Evolutionary conservation across 108 stramenopile species (phyloP).

Genomic region (Pseudonitzschia pungens): DNA sequence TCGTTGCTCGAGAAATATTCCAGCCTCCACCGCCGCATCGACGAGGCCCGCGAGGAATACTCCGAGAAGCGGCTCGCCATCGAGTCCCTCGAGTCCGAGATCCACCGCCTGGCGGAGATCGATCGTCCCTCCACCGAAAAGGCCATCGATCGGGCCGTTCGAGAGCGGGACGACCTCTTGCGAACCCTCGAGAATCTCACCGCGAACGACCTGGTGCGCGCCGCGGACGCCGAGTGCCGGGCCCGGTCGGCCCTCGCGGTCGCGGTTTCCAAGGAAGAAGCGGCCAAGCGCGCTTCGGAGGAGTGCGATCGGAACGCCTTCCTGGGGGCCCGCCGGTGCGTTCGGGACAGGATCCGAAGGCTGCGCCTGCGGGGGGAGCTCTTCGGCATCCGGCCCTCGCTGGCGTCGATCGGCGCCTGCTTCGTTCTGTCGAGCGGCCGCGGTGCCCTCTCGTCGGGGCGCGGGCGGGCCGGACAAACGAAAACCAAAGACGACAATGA

Average conservation of each 20-base stretch:
- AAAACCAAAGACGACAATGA: too few relatives aligned
- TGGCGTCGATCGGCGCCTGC: neutral
- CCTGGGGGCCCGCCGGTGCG: neutral
- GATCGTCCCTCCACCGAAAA: neutral
- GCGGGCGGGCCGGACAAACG: too few relatives aligned
- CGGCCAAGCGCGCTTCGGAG: neutral
- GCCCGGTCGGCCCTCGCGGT: neutral
- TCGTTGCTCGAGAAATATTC: conserved; percentile 19
- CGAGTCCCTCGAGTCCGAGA: conserved; percentile 3
- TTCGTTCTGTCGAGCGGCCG: neutral
- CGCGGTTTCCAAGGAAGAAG: neutral
- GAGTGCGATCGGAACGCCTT: neutral
- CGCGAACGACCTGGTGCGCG: neutral
- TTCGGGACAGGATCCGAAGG: neutral
- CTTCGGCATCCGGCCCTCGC: neutral
- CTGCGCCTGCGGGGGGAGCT: conserved; percentile 3
- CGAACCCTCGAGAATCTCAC: neutral
- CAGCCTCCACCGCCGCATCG: conserved; percentile 11
- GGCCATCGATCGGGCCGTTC: conserved; percentile 1
- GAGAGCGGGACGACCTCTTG: neutral
- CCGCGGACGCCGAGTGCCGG: neutral
- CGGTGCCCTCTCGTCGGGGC: neutral
- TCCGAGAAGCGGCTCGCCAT: neutral
- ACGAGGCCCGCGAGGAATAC: neutral
- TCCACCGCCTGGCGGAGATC: neutral